Evolutionary conservation across 2,329 filamentous ascomycete species (phyloP).

Genomic region (Aspergillus cejpii): DNA sequence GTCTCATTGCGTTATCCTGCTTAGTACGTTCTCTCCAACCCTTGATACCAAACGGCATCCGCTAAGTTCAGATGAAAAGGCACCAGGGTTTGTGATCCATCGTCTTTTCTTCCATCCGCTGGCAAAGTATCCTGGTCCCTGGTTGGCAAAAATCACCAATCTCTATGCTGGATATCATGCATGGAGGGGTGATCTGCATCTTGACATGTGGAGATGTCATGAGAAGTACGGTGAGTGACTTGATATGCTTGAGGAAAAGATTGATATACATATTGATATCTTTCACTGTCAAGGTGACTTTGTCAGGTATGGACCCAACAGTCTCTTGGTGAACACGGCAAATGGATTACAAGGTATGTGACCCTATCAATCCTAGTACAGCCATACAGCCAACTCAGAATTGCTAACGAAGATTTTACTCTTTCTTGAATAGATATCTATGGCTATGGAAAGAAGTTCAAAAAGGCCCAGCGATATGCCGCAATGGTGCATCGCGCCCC

Average conservation of each 20-base stretch:
- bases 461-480: constrained; percentile 46
- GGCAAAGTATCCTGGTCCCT: constrained; percentile 32
- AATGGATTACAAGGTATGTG: constrained; percentile 16
- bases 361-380: background rate
- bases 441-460: constrained; percentile 43
- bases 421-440: constrained; percentile 36
- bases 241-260: background rate
- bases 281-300: constrained; percentile 12
- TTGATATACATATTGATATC: too few relatives aligned
- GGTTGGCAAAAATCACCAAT: constrained; percentile 24
- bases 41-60: too few relatives aligned
- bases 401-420: too few relatives aligned
- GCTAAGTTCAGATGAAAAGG: too few relatives aligned
- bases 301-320: constrained; percentile 24
- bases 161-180: constrained; percentile 1
- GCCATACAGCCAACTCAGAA: too few relatives aligned
- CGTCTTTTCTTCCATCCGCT: constrained; percentile 30
- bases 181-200: constrained; percentile 27
- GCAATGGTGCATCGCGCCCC: constrained; percentile 39
- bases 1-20: too few relatives aligned
- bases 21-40: too few relatives aligned
- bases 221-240: constrained; percentile 25
- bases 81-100: background rate
- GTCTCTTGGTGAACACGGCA: constrained; percentile 16
- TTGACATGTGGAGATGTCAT: constrained; percentile 22